Evolutionary conservation across 495 filamentous ascomycete genomes (phyloP), one percentile per base, ranked within the genome.

Genomic region (Oidiodendron maius): DNA sequence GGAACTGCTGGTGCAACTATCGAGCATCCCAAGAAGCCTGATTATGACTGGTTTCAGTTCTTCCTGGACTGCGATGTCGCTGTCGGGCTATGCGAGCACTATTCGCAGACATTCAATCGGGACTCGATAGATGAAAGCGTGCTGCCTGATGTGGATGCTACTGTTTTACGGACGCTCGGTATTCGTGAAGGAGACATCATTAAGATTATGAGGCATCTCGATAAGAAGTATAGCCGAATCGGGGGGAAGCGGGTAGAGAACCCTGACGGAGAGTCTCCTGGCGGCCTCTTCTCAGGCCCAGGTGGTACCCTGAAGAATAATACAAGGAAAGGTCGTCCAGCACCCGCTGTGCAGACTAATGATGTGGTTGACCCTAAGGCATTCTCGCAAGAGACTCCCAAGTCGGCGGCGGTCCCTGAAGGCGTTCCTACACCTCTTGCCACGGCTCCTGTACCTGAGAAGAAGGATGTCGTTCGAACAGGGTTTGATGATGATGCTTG

Each of bases 11-110:
- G 72, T 15, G 76, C 70, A 2, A 64, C 68, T n/a, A 59, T 87
- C 32, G 71, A 84, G 63, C 64, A 56, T 38, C 63, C 69, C 10
- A 65, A 81, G 32, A 79, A 81, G 57, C 69, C 80, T 8, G 82
- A 90, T 36, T 95, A 97, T 59, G 93, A 99, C 63, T 99, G 93
- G 93, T 99, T 97, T 60, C 88, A 96, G 55, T 97, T 99, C 68
- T 99, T 99, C 72, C 70, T 99, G 18, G 76, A 81, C 47, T 89
- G 90, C 61, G 93, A 94, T 24, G 87, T 97, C 48, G 85, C 87
- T 46, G 85, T 88, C 26, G 86, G 91, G 56, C 83, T 93, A 37
- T 97, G 93, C 65, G 90, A 96, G 64, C 77, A 94, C 32, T 99
- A 99, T 61, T 82, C 93, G 4, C 83, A 87, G 58, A 86, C 86